A percentile compares a stretch with the other conserved stretches of the same genome.
phyloP scores from a whole-genome alignment of 768 basidiomycete genomes.

The Mycena floridula region DNA sequence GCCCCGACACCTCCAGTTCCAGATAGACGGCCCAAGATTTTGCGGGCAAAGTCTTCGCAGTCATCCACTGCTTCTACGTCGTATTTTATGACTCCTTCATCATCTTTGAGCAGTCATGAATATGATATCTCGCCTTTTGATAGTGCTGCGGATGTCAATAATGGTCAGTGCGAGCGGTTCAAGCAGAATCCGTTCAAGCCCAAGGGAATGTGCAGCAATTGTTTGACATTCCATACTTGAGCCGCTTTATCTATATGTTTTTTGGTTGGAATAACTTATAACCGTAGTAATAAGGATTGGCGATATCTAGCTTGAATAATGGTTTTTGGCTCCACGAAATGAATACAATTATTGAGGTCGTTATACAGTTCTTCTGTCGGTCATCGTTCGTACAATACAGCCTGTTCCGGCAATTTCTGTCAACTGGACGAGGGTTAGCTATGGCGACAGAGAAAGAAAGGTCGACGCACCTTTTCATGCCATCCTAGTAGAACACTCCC shows the following conservation, averaged over 20 bases:
- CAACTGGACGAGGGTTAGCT: slow-evolving; percentile 43
- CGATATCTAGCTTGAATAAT: too few relatives aligned
- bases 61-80: too few relatives aligned
- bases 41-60: slow-evolving; percentile 14
- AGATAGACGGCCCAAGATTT: slow-evolving; percentile 26
- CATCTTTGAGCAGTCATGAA: slow-evolving; percentile 28
- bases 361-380: slow-evolving; percentile 48
- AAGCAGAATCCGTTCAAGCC: slow-evolving; percentile 64
- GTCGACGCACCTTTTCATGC: slow-evolving; percentile 84
- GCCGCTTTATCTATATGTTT: not conserved
- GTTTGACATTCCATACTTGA: slow-evolving; percentile 26
- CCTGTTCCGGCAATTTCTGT: slow-evolving; percentile 93
- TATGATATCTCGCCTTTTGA: slow-evolving; percentile 61
- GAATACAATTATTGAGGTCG: too few relatives aligned
- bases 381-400: slow-evolving; percentile 85
- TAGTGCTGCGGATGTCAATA: slow-evolving; percentile 44
- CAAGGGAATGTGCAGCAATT: slow-evolving; percentile 61
- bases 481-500: slow-evolving; percentile 70
- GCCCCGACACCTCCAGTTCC: slow-evolving; percentile 40
- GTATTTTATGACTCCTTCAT: slow-evolving; percentile 22
- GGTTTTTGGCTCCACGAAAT: too few relatives aligned
- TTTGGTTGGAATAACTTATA: too few relatives aligned
- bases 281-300: too few relatives aligned
- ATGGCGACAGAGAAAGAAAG: not conserved
- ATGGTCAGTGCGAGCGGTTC: slow-evolving; percentile 42